Evolutionary conservation across 306 rosid genomes (phyloP).

Genomic region (Pterocarpus santalinus): DNA sequence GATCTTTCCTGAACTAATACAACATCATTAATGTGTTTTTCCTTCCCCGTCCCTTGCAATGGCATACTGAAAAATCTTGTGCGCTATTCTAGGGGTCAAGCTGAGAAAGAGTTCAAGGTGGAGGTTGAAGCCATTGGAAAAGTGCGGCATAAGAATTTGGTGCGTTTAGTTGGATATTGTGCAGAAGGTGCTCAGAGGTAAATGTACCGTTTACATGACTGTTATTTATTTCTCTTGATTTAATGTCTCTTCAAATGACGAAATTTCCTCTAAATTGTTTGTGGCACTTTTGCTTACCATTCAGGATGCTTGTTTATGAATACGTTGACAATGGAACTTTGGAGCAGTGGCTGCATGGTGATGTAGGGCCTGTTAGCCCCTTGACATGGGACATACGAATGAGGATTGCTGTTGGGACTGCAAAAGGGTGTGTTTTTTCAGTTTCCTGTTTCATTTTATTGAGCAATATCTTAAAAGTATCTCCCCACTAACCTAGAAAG

Average conservation of each 20-base stretch:
- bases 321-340: slow-evolving; percentile 92
- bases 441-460: slow-evolving; percentile 37
- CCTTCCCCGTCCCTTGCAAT: not conserved
- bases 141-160: slow-evolving; percentile 98
- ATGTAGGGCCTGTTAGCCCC: slow-evolving; percentile 93
- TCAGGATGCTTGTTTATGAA: slow-evolving; percentile 97
- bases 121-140: slow-evolving; percentile 99
- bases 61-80: slow-evolving; percentile 21
- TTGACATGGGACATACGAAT: slow-evolving; percentile 90
- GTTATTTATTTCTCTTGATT: slow-evolving; percentile 8
- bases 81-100: slow-evolving; percentile 77
- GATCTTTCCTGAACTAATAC: not conserved
- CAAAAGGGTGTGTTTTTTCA: slow-evolving; percentile 75
- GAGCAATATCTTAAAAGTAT: slow-evolving; percentile 9
- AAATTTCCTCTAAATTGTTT: slow-evolving; percentile 14
- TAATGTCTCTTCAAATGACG: slow-evolving; percentile 28
- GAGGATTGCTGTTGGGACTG: slow-evolving; percentile 92
- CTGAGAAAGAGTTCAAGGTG: slow-evolving; percentile 94
- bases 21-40: not conserved
- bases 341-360: slow-evolving; percentile 99
- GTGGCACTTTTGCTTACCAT: slow-evolving; percentile 9
- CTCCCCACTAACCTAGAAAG: not conserved
- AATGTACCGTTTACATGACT: slow-evolving; percentile 45
- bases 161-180: slow-evolving; percentile 90
- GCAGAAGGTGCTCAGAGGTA: slow-evolving; percentile 96